Base-by-base conservation (phyloP, 108 stramenopile genomes). In the Nitzschia palea region DNA sequence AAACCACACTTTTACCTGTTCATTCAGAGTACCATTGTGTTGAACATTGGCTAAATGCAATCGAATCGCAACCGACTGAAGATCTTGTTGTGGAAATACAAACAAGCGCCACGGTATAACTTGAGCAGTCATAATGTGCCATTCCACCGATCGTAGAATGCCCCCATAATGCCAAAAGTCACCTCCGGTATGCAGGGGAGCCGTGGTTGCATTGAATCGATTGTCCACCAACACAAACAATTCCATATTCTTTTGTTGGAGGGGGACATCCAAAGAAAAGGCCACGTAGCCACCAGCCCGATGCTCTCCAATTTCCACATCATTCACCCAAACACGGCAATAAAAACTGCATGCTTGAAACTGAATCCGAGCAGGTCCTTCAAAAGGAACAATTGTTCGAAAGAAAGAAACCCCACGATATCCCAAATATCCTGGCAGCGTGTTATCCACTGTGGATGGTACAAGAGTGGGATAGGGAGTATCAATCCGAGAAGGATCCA, bases 141-240 rank as follows among this genome's bases (percentile, higher is more conserved):
- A 65, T 35, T 70, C 71, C 1, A 79, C 78, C n/a, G 58, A 61
- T 48, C 78, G 42, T 12, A 79, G 17, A 31, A 79, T 70, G 1
- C 78, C 78, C 9, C 78, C 70, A 30, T 71, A 80, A 34, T 80
- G 73, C 62, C 67, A 80, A 67, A 76, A 80, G 43, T 80, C 79
- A 27, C 79, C 79, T n/a, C 79, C 74, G 2, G 74, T 76, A 54
- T 80, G 79, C 23, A 72, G 1, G 4, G 79, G 79, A 8, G 79
- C 79, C 1, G 74, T 76, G 1, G 79, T 80, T 2, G 8, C 27
- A 55, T 80, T 80, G 59, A 71, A 80, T 35, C 73, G 68, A 66
- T 76, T 76, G 52, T 80, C 73, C 1, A 67, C 79, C 32, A 80
- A n/a, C 0, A 80, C 79, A 20, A 64, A 18, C 15, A 76, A 2